Conservation (phyloP, 257 asterid genomes). For the Verbena officinalis region DNA sequence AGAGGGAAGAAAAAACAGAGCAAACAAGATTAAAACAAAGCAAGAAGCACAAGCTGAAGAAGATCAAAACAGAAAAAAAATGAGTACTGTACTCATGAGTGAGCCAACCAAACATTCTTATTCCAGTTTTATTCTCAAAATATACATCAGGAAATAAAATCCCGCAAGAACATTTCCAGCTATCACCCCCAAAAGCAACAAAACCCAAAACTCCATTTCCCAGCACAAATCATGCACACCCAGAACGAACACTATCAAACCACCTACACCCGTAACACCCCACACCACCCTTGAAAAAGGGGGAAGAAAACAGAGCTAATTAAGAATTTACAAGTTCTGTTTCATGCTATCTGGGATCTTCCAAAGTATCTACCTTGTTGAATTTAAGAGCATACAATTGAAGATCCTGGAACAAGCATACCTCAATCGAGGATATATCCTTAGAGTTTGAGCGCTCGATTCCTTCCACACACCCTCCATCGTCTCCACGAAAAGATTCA, state of each 20-base stretch:
- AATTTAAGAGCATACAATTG: constrained; percentile 47
- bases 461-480: constrained; percentile 74
- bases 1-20: neutral
- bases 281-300: too few species aligned
- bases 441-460: constrained; percentile 50
- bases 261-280: neutral
- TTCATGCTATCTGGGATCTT: neutral
- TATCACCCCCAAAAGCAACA: neutral
- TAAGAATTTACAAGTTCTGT: constrained; percentile 18
- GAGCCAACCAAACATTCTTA: neutral
- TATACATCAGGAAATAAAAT: constrained; percentile 21
- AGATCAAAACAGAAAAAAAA: too few species aligned
- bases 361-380: constrained; percentile 24
- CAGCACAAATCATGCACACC: neutral
- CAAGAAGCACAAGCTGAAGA: neutral
- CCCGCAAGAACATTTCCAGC: neutral
- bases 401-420: constrained; percentile 72
- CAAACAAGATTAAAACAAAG: too few species aligned
- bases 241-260: neutral
- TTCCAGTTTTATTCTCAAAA: constrained; percentile 3
- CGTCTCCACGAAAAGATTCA: constrained; percentile 70
- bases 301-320: neutral
- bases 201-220: neutral
- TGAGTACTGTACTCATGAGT: neutral
- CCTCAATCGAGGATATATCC: constrained; percentile 69